These are phyloP conservation scores for Leptomonas seymouri DNA, from an alignment of 208 protist genomes.

Conservation along the genomic window DNA sequence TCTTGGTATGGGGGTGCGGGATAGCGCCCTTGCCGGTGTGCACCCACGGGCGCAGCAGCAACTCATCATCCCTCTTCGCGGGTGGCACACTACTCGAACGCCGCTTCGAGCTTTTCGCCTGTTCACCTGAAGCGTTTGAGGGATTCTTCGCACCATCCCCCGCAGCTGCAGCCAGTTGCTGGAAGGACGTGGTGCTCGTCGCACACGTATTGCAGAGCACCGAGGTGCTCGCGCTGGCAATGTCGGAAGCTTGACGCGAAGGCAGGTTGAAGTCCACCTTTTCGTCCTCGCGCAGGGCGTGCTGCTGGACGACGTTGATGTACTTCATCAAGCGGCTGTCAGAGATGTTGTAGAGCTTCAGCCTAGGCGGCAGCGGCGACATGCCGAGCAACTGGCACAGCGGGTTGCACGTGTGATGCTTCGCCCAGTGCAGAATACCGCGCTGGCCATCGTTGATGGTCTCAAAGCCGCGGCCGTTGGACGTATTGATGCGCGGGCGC, in stretches of 20 bases:
- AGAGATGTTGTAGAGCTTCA: constrained; percentile 34
- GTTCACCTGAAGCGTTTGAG: neutral
- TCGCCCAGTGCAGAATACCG: constrained; percentile 37
- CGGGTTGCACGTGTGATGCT: constrained; percentile 35
- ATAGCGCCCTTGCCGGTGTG: constrained; percentile 14
- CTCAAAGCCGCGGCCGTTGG: constrained; percentile 36
- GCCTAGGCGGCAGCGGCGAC: constrained; percentile 18
- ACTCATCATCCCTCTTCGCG: neutral
- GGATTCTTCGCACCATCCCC: neutral
- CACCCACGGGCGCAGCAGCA: constrained; percentile 25
- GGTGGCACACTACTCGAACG: constrained; percentile 2
- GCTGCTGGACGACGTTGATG: constrained; percentile 29
- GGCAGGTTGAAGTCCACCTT: constrained; percentile 22
- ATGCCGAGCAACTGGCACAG: constrained; percentile 29
- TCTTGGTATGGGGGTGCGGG: constrained; percentile 16
- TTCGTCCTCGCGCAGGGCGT: constrained; percentile 8
- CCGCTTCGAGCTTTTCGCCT: constrained; percentile 5
- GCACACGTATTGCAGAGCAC: neutral
- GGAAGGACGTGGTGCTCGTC: neutral
- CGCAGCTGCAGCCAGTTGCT: no score
- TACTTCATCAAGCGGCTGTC: constrained; percentile 22
- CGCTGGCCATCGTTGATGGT: constrained; percentile 36
- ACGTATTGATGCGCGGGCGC: constrained; percentile 46
- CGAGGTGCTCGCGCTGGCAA: constrained; percentile 9
- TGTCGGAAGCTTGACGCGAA: constrained; percentile 13